Evolutionary conservation across 228 moss, liverwort and hornwort species (phyloP), one percentile per base, ranked within the genome.

Genomic region (Sphagnum magellanicum): DNA sequence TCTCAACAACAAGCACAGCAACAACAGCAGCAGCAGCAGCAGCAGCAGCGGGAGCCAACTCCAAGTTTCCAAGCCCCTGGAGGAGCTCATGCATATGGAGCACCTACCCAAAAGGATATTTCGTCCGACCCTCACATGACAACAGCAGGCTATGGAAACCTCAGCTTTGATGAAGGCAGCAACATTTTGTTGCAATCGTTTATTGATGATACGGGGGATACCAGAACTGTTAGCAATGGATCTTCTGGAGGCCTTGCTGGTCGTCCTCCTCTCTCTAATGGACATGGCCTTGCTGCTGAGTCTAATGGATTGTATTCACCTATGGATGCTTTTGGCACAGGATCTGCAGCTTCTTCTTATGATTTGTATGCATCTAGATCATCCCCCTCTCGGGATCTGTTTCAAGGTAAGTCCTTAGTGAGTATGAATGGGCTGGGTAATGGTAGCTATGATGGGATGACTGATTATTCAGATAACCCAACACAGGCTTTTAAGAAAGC

Each of bases 321-420:
- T 48, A 71, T 81, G 76, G 86, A 87, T 59, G 78, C 83, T 9
- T 87, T 87, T 15, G 83, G 86, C 70, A 78, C 73, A 6, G 86
- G 86, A 72, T 75, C 86, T 47, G 60, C 85, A 46, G 84, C 80
- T 7, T 48, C 90, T 12, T 71, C 87, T 0, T 74, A 89, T 62
- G 93, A 93, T 62, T 86, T 87, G 8, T 93, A 85, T 51, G 80
- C 79, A 17, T 67, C 88, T 65, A 90, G 90, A 79, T 81, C 92
- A 8, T 89, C 91, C 11, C 79, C 91, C 62, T 72, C 85, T 4
- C 53, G 83, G 81, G 88, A 98, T 69, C 79, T 98, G 50, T 94
- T 93, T 59, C 81, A 92, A 4, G 81, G 87, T 67, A 80, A 89
- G 16, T 76, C 87, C 8, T 71, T 88, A 11, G 59, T 48, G 11